Base-by-base conservation (phyloP, 495 filamentous ascomycete genomes). In the Lasiosphaeria miniovina region DNA sequence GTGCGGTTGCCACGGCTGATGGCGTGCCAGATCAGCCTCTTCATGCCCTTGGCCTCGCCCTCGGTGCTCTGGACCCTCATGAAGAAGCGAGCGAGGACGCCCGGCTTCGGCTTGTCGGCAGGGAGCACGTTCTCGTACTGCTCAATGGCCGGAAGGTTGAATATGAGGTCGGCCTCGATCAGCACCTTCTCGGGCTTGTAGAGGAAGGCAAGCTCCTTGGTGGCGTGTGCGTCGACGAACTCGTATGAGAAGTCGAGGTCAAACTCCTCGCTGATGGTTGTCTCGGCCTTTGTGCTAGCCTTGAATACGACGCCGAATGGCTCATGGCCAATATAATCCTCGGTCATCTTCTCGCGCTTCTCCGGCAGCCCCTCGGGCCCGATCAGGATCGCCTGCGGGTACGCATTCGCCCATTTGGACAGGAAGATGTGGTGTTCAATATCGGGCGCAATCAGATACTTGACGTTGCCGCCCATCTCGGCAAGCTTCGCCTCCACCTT, bases 401-500 rank as follows among this genome's bases (percentile, higher is more conserved):
- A 98, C 5, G 83, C 90, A 15, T 81, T 73, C 59, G 88, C 84
- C 95, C 94, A 98, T 11, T 88, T 75, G 1, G 88, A 86, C 15
- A 98, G 68, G 76, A 90, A 91, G 68, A 98, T 89, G 80, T 98
- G 93, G 74, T 98, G 94, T 74, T 96, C 88, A 17, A 92, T 82
- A 68, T 98, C 94, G 17, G 86, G 81, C 4, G 93, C 92, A 10
- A 92, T 81, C 60, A 98, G 84, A 79, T 98, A 97, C 51, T 79
- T 81, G 50, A 98, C 85, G 32, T 85, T 78, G 46, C 83, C 82
- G 56, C 90, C 91, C 31, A 92, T 74, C n/a, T 76, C 73, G 35
- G 78, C 65, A 43, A 96, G 76, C 46, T 84, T 88, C 53, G 82
- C 75, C 59, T 82, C 82, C n/a, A 91, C 87, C 59, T 90, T 87